Conservation (phyloP, 805 yeast species). For the Candida sakaeoensis region DNA sequence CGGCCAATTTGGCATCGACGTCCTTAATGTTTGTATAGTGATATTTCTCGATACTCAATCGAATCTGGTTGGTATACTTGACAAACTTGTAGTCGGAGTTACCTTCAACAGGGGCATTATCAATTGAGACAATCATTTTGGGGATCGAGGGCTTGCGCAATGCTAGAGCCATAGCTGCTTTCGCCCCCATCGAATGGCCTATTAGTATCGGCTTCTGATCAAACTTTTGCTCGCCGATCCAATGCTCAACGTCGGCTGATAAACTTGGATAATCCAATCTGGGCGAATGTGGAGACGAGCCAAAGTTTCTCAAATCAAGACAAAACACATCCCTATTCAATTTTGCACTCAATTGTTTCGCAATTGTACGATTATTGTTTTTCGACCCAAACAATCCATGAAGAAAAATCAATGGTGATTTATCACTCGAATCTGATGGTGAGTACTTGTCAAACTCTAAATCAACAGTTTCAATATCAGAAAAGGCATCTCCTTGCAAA, state of each 20-base stretch:
- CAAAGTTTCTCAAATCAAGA: slow-evolving; percentile 85
- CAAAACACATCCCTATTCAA: slow-evolving; percentile 60
- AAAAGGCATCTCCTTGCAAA: slow-evolving; percentile 31
- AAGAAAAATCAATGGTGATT: slow-evolving; percentile 67
- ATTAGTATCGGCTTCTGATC: slow-evolving; percentile 52
- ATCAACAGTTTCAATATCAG: slow-evolving; percentile 47
- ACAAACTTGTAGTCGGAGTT: slow-evolving; percentile 53
- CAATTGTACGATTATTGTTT: slow-evolving; percentile 77
- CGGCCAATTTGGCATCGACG: slow-evolving; percentile 59
- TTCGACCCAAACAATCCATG: slow-evolving; percentile 91
- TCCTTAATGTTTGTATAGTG: slow-evolving; percentile 53
- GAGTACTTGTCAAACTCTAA: slow-evolving; percentile 50
- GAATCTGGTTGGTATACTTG: slow-evolving; percentile 60
- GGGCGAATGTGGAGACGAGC: slow-evolving; percentile 76
- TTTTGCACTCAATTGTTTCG: slow-evolving; percentile 47
- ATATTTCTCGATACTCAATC: slow-evolving; percentile 49
- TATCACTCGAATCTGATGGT: slow-evolving; percentile 19
- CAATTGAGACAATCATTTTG: slow-evolving; percentile 69
- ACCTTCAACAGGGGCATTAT: slow-evolving; percentile 80
- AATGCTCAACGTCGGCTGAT: slow-evolving; percentile 81
- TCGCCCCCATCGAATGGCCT: slow-evolving; percentile 94
- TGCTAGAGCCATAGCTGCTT: slow-evolving; percentile 84
- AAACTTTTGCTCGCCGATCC: slow-evolving; percentile 39
- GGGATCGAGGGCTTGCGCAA: slow-evolving; percentile 62
- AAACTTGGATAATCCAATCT: slow-evolving; percentile 76